Percentiles rank a stretch among this genome's conserved stretches.
Conservation (phyloP, 1,284 basidiomycete genomes). For the Apiotrichum mycotoxinovorans region DNA sequence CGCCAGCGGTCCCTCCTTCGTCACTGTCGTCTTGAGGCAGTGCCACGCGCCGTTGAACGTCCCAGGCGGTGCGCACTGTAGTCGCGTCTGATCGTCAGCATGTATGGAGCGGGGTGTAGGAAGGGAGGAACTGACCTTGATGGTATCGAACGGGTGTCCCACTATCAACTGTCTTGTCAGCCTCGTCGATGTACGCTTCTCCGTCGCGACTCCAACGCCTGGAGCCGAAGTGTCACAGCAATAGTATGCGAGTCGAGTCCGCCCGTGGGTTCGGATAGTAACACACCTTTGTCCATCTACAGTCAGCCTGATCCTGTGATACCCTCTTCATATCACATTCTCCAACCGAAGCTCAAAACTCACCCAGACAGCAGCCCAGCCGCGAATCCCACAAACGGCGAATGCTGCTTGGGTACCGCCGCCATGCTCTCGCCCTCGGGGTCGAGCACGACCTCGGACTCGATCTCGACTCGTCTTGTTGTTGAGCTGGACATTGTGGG, state of each 20-base stretch:
- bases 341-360: too few species aligned
- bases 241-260: background rate
- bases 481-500: too few species aligned
- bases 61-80: constrained; percentile 48
- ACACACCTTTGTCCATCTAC: constrained; percentile 32
- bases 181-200: background rate
- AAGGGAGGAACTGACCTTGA: constrained; percentile 37
- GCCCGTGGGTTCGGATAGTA: background rate
- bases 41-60: constrained; percentile 45
- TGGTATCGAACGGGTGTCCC: constrained; percentile 49
- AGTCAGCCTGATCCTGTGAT: constrained; percentile 9
- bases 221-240: background rate
- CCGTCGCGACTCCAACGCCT: too few species aligned
- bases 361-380: constrained; percentile 46
- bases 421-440: constrained; percentile 17
- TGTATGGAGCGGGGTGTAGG: background rate
- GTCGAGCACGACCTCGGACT: constrained; percentile 18
- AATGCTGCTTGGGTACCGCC: constrained; percentile 24
- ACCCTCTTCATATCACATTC: too few species aligned
- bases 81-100: constrained; percentile 10
- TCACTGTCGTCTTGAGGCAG: constrained; percentile 27
- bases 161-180: constrained; percentile 19
- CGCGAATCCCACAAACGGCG: constrained; percentile 45
- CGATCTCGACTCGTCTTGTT: background rate
- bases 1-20: constrained; percentile 39